Base-by-base conservation (phyloP, 345 rosid species). In the Murraya koenigii region DNA sequence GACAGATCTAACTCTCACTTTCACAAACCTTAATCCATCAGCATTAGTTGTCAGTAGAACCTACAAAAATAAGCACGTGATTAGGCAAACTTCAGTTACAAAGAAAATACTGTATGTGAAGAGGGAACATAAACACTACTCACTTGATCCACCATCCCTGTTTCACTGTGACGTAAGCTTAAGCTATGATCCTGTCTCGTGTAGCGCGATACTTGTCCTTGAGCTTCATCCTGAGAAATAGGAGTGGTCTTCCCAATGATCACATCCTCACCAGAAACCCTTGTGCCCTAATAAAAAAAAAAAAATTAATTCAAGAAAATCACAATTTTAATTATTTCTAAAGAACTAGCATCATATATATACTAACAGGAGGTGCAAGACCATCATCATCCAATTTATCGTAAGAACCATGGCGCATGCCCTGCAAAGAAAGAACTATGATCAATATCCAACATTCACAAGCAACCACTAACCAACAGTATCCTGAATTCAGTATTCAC, bases 321-420 rank as follows among this genome's bases (percentile, higher is more conserved):
- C 5, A 69, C 61, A 4, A 39, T 19, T 38, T 72, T 52, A 32
- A 61, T 25, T 55, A 54, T 15, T 49, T 36, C 30, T 23, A 25
- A 52, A 13, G 55, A 66, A 25, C 55, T 54, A 8, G 58, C 58
- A 41, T n/a, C 25, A 39, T 5, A 49, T 49, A 74, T 74, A 25
- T 35, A 79, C 96, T 88, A 84, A 93, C 97, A 67, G 99, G 99
- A 86, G 97, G 99, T 33, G 96, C 99, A 79, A 95, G 97, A 82
- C 99, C 99, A 90, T 95, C 99, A 79, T 95, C 98, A 61, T 95
- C 99, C 86, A 95, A 80, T 79, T 95, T 95, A 69, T 95, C 98
- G 72, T 95, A 95, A 47, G 99, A 95, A 75, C 99, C 99, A 89
- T 95, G 98, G 64, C 95, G 91, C 99, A 94, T 93, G 76, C 98